Base-by-base conservation (phyloP, 179 eudicot species). In the Silene noctiflora region DNA sequence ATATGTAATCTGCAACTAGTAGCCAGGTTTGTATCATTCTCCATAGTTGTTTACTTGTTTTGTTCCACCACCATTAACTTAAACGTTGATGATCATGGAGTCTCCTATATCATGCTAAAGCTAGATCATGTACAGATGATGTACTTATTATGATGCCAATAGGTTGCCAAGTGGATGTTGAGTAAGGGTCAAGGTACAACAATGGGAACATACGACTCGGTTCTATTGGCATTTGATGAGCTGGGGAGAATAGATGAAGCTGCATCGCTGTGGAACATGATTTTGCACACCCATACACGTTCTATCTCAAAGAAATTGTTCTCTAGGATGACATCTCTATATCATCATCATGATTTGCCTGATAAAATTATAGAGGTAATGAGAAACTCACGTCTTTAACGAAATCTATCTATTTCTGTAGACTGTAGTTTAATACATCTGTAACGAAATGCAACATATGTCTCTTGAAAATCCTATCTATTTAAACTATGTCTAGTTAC, bases 131-230 rank as follows among this genome's bases (percentile, higher is more conserved):
- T 56, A 27, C 12, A 11, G 33, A 42, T 19, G n/a, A 14, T 68
- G 73, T 56, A 27, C 12, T 79, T 4, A 14, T 71, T 6, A 29
- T 51, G 65, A 9, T 81, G 59, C 56, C 72, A 71, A 2, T 80
- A 93, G 96, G 87, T 93, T 75, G 88, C 95, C 27, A 93, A 93
- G 84, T 91, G 98, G 98, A 94, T 94, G 98, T 71, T 94, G 76
- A 85, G 98, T 82, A 94, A 92, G 86, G 97, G 97, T 73, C 97
- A 94, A 89, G 97, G 97, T 73, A 89, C 90, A 64, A 94, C 98
- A 71, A 91, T 94, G 97, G 86, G 86, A 59, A 90, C 98, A 51
- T 92, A 88, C 68, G 94, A 94, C 80, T 73, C 85, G 67, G 88
- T 92, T 64, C 79, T 92, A 9, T 82, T 91, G 68, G 97, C 98